phyloP scores from a whole-genome alignment of 73 alveolate species.

The Diophrys appendiculata region DNA sequence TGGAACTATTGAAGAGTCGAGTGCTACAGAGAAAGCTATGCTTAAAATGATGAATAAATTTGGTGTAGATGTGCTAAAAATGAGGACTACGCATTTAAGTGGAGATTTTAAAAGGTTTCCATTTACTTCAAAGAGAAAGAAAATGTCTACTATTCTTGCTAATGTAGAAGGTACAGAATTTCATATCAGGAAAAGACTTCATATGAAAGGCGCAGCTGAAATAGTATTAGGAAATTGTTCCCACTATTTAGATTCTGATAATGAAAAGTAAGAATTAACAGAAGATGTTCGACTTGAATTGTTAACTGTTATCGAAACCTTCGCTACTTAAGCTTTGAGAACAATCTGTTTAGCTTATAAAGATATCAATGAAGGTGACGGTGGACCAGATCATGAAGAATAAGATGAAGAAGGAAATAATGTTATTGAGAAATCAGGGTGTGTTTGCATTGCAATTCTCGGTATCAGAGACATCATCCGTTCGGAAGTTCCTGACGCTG shows the following conservation, averaged over 20 bases:
- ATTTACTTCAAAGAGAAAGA: conserved; percentile 90
- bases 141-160: conserved; percentile 82
- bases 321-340: conserved; percentile 79
- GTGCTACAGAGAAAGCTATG: conserved; percentile 67
- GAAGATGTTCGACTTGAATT: conserved; percentile 78
- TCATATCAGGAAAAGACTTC: conserved; percentile 25
- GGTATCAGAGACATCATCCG: conserved; percentile 92
- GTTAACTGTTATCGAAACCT: conserved; percentile 30
- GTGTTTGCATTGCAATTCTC: conserved; percentile 78
- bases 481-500: conserved; percentile 80
- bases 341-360: conserved; percentile 73
- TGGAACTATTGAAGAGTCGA: conserved; percentile 44
- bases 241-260: conserved; percentile 24
- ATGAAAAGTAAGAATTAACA: conserved; percentile 10
- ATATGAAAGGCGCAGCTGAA: conserved; percentile 69
- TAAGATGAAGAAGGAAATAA: conserved; percentile 48
- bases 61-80: conserved; percentile 30
- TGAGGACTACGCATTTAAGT: conserved; percentile 44
- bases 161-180: conserved; percentile 35
- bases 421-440: conserved; percentile 60
- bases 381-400: conserved; percentile 25
- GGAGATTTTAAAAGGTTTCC: conserved; percentile 71
- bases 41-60: conserved; percentile 47
- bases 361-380: conserved; percentile 43
- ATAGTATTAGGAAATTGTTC: conserved; percentile 35